Evolutionary conservation across 2,329 filamentous ascomycete species (phyloP), one percentile per base, ranked within the genome.

Genomic region (Fusarium austroafricanum): DNA sequence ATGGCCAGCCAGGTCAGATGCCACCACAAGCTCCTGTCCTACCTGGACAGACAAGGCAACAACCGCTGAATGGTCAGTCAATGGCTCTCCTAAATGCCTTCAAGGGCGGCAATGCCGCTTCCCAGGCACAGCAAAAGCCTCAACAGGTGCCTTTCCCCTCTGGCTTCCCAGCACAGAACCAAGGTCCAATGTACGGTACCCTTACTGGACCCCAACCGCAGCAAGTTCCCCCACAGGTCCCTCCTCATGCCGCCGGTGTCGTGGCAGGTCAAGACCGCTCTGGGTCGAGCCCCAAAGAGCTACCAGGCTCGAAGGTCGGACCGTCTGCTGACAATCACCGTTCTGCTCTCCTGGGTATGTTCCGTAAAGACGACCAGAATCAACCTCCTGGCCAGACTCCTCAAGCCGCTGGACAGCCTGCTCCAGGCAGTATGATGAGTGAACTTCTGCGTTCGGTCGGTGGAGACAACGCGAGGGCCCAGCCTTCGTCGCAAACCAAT

Each of bases 261-360:
- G 23, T 42, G 15, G 39, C 40, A 31, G 45, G 54, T 14, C 49
- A 67, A 28, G 58, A 59, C 6, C 65, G 71, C 40, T 49, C 67
- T 18, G 70, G 65, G n/a, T 59, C 72, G 33, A 75, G 69, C 29
- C 70, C 76, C 1, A 75, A 72, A 40, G 75, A 75, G 54, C 52
- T 75, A n/a, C 67, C 67, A 37, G 76, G 73, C 18, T 72, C 74
- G 9, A 71, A 66, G 43, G 69, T 76, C 21, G 65, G 64, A 23
- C 60, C 67, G 2, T 61, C 65, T 6, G 62, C 58, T 8, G 73
- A 74, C 28, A 68, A 75, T 44, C 85, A 87, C 65, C 82, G 84
- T 21, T 82, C 80, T 18, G 79, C 83, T 10, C 76, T 88, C 20
- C 77, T 88, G 15, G 83, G 80, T 21, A 86, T 88, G 79, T 87